A percentile compares a stretch with the other conserved stretches of the same genome.
phyloP scores from a whole-genome alignment of 768 basidiomycete genomes.

The Ramaria rubella region DNA sequence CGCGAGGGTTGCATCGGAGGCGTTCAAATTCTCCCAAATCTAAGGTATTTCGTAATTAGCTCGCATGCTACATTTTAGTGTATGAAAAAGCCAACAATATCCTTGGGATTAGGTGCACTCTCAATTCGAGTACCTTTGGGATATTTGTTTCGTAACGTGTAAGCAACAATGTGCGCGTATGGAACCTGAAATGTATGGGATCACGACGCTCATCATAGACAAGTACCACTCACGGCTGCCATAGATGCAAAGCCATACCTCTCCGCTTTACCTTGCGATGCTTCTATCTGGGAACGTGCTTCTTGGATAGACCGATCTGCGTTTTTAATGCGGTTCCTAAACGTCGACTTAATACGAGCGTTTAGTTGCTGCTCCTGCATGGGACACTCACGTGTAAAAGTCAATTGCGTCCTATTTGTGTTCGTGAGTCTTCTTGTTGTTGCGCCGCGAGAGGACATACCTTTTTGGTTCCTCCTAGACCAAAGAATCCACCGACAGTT shows the following conservation, averaged over 20 bases:
- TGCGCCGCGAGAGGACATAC: conserved; percentile 15
- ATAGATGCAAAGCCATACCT: conserved; percentile 90
- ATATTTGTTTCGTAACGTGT: conserved; percentile 57
- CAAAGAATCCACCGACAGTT: conserved; percentile 69
- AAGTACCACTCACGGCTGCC: conserved; percentile 50
- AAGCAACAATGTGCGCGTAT: conserved; percentile 82
- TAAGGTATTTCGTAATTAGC: conserved; percentile 21
- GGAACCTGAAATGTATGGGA: conserved; percentile 28
- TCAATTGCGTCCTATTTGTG: conserved; percentile 73
- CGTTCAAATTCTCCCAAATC: conserved; percentile 91
- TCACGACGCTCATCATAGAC: not conserved
- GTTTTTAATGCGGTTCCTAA: conserved; percentile 41
- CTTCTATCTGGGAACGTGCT: conserved; percentile 64
- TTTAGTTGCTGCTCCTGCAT: not conserved
- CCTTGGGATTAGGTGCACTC: conserved; percentile 84
- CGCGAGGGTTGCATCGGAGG: conserved; percentile 55
- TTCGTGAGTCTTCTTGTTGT: not conserved
- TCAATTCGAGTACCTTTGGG: conserved; percentile 65
- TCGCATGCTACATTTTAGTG: not conserved
- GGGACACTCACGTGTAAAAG: conserved; percentile 71
- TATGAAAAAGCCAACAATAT: conserved; percentile 52
- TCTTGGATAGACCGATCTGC: conserved; percentile 71
- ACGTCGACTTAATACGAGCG: not conserved
- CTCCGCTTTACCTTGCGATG: conserved; percentile 58
- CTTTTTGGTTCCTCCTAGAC: conserved; percentile 74